Evolutionary conservation across 2,329 filamentous ascomycete species (phyloP).

Genomic region (Dothistroma pini): DNA sequence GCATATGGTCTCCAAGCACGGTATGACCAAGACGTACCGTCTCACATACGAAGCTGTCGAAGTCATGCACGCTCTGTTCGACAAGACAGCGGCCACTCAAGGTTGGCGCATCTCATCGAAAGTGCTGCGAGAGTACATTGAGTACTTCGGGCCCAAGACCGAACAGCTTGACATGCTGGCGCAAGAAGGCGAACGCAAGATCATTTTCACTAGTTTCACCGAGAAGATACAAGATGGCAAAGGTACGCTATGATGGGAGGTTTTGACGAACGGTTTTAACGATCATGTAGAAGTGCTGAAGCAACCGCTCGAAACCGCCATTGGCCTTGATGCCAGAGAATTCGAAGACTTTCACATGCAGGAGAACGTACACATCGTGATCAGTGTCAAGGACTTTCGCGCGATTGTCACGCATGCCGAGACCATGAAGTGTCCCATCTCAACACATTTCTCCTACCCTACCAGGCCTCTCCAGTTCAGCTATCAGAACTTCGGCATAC

Average conservation of each 20-base stretch:
- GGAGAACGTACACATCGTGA: constrained; percentile 72
- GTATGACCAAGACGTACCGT: constrained; percentile 72
- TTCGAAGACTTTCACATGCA: constrained; percentile 73
- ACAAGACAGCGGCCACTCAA: constrained; percentile 61
- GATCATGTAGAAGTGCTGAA: constrained; percentile 62
- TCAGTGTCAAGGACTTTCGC: constrained; percentile 79
- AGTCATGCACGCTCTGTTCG: constrained; percentile 74
- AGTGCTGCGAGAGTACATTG: constrained; percentile 69
- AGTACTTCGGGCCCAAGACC: constrained; percentile 75
- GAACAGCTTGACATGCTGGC: constrained; percentile 77
- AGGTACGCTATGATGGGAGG: constrained; percentile 38
- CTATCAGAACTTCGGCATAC: constrained; percentile 65
- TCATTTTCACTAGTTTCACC: constrained; percentile 77
- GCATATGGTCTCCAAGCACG: constrained; percentile 70
- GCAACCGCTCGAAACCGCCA: constrained; percentile 75
- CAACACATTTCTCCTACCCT: constrained; percentile 67
- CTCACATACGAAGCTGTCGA: constrained; percentile 70
- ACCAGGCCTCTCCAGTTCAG: constrained; percentile 68
- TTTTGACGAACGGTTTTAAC: constrained; percentile 3
- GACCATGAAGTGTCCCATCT: constrained; percentile 62
- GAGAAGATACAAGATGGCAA: constrained; percentile 71
- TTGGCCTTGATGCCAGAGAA: constrained; percentile 70
- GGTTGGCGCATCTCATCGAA: constrained; percentile 69
- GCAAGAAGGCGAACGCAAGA: constrained; percentile 54
- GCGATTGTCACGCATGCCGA: constrained; percentile 74